Conservation (phyloP, 306 rosid species). For the Mimosa pudica region DNA sequence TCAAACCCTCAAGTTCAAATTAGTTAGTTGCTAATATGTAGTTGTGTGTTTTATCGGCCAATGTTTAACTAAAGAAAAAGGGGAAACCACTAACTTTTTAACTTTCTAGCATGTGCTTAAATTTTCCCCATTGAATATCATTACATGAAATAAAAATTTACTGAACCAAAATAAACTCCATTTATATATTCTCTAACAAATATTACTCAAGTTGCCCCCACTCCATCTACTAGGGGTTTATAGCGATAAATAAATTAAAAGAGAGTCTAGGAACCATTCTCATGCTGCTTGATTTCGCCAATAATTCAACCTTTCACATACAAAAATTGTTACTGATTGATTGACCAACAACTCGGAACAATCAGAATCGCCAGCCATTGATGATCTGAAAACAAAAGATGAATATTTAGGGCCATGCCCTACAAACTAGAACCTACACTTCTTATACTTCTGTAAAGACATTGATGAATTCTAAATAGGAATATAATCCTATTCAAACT, state of each 20-base stretch:
- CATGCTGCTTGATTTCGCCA: not conserved
- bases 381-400: not conserved
- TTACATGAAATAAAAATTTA: too few relatives aligned
- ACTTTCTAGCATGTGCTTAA: too few relatives aligned
- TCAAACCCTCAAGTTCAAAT: too few relatives aligned
- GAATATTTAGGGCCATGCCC: not conserved
- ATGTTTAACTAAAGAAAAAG: too few relatives aligned
- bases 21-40: too few relatives aligned
- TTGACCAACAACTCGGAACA: not conserved
- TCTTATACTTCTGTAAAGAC: not conserved
- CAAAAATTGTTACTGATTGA: constrained; percentile 1
- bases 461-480: constrained; percentile 14
- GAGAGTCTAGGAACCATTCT: not conserved
- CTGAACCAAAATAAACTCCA: not conserved
- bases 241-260: not conserved
- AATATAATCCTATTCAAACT: not conserved
- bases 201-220: not conserved
- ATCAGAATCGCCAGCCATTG: not conserved
- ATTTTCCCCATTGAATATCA: too few relatives aligned
- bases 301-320: not conserved
- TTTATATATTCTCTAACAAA: not conserved
- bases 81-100: too few relatives aligned
- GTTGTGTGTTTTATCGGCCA: too few relatives aligned
- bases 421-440: not conserved
- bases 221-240: not conserved